A percentile compares a stretch with the other conserved stretches of the same genome.
Evolutionary conservation across 208 protist species (phyloP).

Genomic region (Trypanosoma boissoni): DNA sequence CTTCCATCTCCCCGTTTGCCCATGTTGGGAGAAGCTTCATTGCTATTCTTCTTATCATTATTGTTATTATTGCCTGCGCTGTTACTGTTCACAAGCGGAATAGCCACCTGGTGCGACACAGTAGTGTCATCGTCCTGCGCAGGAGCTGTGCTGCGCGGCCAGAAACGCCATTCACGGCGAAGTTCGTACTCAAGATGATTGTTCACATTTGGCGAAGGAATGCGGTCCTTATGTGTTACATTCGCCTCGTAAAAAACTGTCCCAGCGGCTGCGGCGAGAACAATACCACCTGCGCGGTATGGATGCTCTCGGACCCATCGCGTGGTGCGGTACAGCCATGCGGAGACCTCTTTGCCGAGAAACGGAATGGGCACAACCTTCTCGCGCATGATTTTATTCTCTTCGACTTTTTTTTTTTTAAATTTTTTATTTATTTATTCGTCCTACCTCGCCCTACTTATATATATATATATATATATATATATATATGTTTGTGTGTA

Average conservation of each 20-base stretch:
- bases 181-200: constrained; percentile 86
- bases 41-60: neutral
- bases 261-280: constrained; percentile 41
- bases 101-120: neutral
- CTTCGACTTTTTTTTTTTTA: constrained; percentile 1
- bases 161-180: constrained; percentile 35
- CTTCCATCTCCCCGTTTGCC: too few relatives aligned
- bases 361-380: constrained; percentile 86
- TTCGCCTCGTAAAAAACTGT: constrained; percentile 75
- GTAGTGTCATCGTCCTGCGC: neutral
- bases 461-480: constrained; percentile 2
- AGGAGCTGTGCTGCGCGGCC: neutral
- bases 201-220: constrained; percentile 77
- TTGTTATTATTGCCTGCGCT: neutral
- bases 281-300: constrained; percentile 41
- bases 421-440: neutral
- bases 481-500: neutral
- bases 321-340: constrained; percentile 80
- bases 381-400: constrained; percentile 51
- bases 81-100: constrained; percentile 1
- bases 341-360: constrained; percentile 68
- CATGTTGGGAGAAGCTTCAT: too few relatives aligned
- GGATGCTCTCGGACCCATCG: constrained; percentile 65
- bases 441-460: neutral
- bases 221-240: constrained; percentile 75